Percentiles rank a stretch among this genome's conserved stretches.
Evolutionary conservation across 352 stramenopile species (phyloP).

Genomic region (Pythium chondricola): DNA sequence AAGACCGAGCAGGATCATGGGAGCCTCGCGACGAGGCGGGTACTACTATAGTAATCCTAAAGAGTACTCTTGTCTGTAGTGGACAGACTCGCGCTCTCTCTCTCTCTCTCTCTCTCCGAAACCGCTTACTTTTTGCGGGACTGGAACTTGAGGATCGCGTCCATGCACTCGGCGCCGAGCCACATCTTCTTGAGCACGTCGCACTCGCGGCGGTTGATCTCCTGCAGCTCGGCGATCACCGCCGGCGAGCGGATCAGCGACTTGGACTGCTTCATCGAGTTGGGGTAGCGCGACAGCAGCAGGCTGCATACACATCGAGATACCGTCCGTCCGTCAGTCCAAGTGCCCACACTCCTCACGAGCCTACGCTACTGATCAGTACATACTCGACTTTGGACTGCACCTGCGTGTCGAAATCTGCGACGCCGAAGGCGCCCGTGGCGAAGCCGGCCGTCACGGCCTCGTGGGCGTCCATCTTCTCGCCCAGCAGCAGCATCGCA

Average conservation of each 20-base stretch:
- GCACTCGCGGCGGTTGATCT: slow-evolving; percentile 46
- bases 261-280: slow-evolving; percentile 60
- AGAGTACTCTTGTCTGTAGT: too few species aligned
- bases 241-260: slow-evolving; percentile 42
- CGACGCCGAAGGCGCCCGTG: slow-evolving; percentile 46
- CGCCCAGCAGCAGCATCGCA: slow-evolving; percentile 82
- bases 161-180: slow-evolving; percentile 65
- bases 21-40: too few species aligned
- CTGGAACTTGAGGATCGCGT: slow-evolving; percentile 75
- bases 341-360: too few species aligned
- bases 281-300: slow-evolving; percentile 57
- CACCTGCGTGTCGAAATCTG: slow-evolving; percentile 56
- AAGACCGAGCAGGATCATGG: too few species aligned
- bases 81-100: too few species aligned
- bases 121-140: slow-evolving; percentile 41
- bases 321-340: not conserved
- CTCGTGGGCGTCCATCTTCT: slow-evolving; percentile 71
- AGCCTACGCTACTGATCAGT: too few species aligned
- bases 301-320: slow-evolving; percentile 21
- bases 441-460: slow-evolving; percentile 39
- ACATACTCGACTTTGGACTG: slow-evolving; percentile 56
- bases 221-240: slow-evolving; percentile 46
- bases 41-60: too few species aligned
- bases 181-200: slow-evolving; percentile 70
- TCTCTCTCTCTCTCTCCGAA: too few species aligned